Conservation (phyloP, 129 eudicot genomes). For the Ambrosia artemisiifolia region DNA sequence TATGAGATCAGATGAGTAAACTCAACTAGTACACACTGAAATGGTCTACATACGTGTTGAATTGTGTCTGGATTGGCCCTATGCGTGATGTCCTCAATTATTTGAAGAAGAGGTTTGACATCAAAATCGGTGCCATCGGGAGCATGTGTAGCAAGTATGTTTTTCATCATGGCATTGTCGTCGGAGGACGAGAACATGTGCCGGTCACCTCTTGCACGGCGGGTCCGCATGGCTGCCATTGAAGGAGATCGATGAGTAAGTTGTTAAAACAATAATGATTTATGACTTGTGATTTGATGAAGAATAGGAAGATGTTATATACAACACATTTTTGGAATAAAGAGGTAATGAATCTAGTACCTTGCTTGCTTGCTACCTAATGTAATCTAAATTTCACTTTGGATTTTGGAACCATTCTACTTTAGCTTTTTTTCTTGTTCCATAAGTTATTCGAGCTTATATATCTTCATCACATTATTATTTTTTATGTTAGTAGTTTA, state of each 20-base stretch:
- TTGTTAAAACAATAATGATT: background rate
- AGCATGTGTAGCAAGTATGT: slow-evolving; percentile 54
- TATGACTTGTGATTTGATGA: background rate
- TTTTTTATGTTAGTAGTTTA: background rate
- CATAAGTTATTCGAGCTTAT: background rate
- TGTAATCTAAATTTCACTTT: slow-evolving; percentile 10
- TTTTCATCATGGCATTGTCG: slow-evolving; percentile 74
- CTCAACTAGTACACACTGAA: background rate
- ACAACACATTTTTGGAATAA: slow-evolving; percentile 27
- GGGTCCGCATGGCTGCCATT: slow-evolving; percentile 35
- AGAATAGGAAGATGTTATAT: slow-evolving; percentile 4
- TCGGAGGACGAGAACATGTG: slow-evolving; percentile 55
- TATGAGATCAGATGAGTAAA: background rate
- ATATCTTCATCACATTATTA: background rate
- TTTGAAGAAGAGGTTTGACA: slow-evolving; percentile 55
- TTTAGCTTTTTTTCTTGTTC: background rate
- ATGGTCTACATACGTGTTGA: slow-evolving; percentile 17
- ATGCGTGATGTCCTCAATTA: slow-evolving; percentile 66
- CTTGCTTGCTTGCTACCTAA: slow-evolving; percentile 49
- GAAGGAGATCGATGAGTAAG: background rate
- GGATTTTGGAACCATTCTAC: background rate
- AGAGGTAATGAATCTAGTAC: slow-evolving; percentile 52
- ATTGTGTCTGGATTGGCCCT: slow-evolving; percentile 36
- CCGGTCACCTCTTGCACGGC: slow-evolving; percentile 46
- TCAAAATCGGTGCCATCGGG: slow-evolving; percentile 64